phyloP scores from a whole-genome alignment of 768 basidiomycete species.

The Tricholomella constricta region DNA sequence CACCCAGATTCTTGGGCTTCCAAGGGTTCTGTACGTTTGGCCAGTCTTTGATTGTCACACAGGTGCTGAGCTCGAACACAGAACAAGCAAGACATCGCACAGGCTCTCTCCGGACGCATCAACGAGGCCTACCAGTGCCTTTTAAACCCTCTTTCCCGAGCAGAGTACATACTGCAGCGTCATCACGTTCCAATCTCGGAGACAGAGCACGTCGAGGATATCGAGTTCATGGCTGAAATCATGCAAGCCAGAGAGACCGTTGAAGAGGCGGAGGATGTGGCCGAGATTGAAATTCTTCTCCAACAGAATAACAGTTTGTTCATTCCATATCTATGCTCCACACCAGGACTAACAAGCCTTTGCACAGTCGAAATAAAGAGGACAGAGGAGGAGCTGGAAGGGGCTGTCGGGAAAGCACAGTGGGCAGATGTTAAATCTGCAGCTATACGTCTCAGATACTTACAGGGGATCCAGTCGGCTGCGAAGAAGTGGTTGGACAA shows the following conservation, averaged over 20 bases:
- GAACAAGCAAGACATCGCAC: slow-evolving; percentile 62
- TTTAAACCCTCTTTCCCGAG: slow-evolving; percentile 69
- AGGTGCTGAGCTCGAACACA: slow-evolving; percentile 24
- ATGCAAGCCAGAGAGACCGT: slow-evolving; percentile 80
- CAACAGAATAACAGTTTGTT: slow-evolving; percentile 56
- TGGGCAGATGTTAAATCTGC: slow-evolving; percentile 60
- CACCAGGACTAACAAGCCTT: background rate
- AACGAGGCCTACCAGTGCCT: slow-evolving; percentile 85
- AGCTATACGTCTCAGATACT: slow-evolving; percentile 73
- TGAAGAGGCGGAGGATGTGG: slow-evolving; percentile 56
- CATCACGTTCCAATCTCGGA: slow-evolving; percentile 65
- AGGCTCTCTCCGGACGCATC: slow-evolving; percentile 68
- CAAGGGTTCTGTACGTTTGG: slow-evolving; percentile 53
- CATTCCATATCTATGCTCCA: background rate
- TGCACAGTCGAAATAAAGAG: slow-evolving; percentile 52
- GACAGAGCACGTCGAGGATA: slow-evolving; percentile 71
- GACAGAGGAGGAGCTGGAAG: slow-evolving; percentile 48
- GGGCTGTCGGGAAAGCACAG: slow-evolving; percentile 49
- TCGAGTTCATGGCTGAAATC: slow-evolving; percentile 70
- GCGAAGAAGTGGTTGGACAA: slow-evolving; percentile 42
- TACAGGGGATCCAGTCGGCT: slow-evolving; percentile 63
- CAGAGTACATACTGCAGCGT: slow-evolving; percentile 75
- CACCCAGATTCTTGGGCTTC: slow-evolving; percentile 89
- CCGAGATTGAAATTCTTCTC: slow-evolving; percentile 52
- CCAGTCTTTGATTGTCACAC: background rate